Evolutionary conservation across 805 yeast species (phyloP).

Genomic region (Starmerella geochares): DNA sequence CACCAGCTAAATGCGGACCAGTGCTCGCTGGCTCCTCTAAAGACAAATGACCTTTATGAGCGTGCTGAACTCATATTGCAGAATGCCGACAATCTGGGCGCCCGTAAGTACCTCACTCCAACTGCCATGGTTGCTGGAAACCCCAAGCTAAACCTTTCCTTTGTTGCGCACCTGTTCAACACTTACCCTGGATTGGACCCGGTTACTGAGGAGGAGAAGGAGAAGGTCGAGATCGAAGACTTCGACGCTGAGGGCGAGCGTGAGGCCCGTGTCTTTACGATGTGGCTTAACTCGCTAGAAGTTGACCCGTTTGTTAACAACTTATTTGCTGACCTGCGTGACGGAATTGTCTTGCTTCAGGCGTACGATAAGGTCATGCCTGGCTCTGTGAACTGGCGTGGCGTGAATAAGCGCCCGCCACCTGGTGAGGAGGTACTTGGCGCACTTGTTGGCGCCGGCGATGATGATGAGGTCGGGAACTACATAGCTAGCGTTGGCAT

Average conservation of each 20-base stretch:
- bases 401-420: slow-evolving; percentile 74
- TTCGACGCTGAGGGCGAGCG: slow-evolving; percentile 99
- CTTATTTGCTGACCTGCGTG: slow-evolving; percentile 87
- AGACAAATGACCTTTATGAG: slow-evolving; percentile 58
- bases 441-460: slow-evolving; percentile 23
- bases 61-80: slow-evolving; percentile 80
- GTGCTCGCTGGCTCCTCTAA: slow-evolving; percentile 76
- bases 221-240: slow-evolving; percentile 84
- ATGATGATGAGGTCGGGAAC: slow-evolving; percentile 22
- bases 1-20: slow-evolving; percentile 76
- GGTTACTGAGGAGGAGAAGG: slow-evolving; percentile 68
- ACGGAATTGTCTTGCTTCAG: slow-evolving; percentile 77
- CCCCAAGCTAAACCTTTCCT: slow-evolving; percentile 91
- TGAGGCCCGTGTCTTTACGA: slow-evolving; percentile 95
- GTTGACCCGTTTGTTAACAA: slow-evolving; percentile 91
- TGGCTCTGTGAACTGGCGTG: slow-evolving; percentile 70
- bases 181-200: slow-evolving; percentile 96
- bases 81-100: slow-evolving; percentile 83
- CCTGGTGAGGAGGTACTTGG: slow-evolving; percentile 47
- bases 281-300: slow-evolving; percentile 94
- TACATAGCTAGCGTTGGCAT: slow-evolving; percentile 30
- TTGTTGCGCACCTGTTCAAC: slow-evolving; percentile 93
- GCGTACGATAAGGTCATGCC: slow-evolving; percentile 95
- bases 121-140: slow-evolving; percentile 88
- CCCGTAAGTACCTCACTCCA: slow-evolving; percentile 92